Conservation (phyloP, 2,329 filamentous ascomycete genomes). For the Aspergillus pseudoterreus region DNA sequence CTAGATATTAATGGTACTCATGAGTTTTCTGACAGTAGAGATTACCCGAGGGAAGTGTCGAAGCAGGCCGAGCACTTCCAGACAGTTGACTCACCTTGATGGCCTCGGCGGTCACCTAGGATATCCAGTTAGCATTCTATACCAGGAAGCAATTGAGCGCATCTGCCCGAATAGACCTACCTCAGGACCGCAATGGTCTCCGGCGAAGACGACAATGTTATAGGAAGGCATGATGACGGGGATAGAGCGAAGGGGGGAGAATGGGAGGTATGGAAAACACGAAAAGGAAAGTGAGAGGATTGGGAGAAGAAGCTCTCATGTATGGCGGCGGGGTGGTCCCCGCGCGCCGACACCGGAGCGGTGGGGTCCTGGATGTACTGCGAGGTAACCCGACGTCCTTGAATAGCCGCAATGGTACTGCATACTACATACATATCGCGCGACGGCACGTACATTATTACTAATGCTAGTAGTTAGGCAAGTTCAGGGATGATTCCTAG, state of each 20-base stretch:
- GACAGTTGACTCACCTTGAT: conserved; percentile 65
- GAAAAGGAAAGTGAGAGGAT: neutral
- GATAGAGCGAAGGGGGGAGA: neutral
- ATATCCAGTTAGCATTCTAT: neutral
- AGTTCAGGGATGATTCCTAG: neutral
- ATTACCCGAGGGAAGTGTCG: too few relatives aligned
- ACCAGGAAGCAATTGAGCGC: neutral
- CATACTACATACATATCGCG: neutral
- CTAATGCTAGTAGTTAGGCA: neutral
- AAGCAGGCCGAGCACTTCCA: neutral
- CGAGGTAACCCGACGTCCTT: neutral
- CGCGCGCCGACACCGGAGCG: conserved; percentile 27
- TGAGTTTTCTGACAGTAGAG: neutral
- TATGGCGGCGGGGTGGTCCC: conserved; percentile 18
- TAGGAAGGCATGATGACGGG: conserved; percentile 59
- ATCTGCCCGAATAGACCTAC: conserved; percentile 45
- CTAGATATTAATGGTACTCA: conserved; percentile 41
- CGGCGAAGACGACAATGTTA: conserved; percentile 77
- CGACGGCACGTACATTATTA: neutral
- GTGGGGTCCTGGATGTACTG: neutral
- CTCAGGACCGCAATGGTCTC: conserved; percentile 84
- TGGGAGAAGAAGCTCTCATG: conserved; percentile 9
- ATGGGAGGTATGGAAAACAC: conserved; percentile 1
- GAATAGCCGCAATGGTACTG: neutral
- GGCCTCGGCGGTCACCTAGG: conserved; percentile 74